Conservation (phyloP, 164 flowering plant species). For the Hamamelis virginiana region DNA sequence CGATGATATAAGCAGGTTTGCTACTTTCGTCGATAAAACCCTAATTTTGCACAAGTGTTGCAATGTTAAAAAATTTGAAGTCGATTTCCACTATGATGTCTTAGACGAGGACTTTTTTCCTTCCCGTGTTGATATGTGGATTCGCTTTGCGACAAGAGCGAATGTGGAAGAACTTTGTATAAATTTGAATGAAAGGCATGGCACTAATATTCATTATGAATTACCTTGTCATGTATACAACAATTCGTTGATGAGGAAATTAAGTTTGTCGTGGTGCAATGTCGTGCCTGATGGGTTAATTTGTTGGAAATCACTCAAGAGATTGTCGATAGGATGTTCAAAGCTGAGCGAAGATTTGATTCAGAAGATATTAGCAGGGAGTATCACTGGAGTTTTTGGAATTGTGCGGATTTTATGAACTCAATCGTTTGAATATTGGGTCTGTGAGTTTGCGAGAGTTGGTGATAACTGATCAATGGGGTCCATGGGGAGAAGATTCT, state of each 20-base stretch:
- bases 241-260: not conserved
- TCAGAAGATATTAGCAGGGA: not conserved
- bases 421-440: not conserved
- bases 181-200: not conserved
- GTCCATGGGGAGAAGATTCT: not conserved
- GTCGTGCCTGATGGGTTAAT: not conserved
- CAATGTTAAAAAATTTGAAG: not conserved
- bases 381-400: not conserved
- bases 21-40: not conserved
- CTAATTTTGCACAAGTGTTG: not conserved
- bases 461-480: not conserved
- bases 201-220: not conserved
- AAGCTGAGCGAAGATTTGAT: not conserved
- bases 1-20: not conserved
- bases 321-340: not conserved
- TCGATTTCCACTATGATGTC: not conserved
- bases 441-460: not conserved
- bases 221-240: not conserved
- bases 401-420: not conserved
- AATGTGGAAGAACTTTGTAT: not conserved
- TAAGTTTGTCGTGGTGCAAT: not conserved
- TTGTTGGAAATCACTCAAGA: not conserved
- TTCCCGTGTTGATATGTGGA: not conserved
- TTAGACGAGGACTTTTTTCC: not conserved
- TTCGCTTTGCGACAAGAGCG: not conserved